phyloP scores from a whole-genome alignment of 2,329 filamentous ascomycete genomes.

The Niveomyces coronatus region DNA sequence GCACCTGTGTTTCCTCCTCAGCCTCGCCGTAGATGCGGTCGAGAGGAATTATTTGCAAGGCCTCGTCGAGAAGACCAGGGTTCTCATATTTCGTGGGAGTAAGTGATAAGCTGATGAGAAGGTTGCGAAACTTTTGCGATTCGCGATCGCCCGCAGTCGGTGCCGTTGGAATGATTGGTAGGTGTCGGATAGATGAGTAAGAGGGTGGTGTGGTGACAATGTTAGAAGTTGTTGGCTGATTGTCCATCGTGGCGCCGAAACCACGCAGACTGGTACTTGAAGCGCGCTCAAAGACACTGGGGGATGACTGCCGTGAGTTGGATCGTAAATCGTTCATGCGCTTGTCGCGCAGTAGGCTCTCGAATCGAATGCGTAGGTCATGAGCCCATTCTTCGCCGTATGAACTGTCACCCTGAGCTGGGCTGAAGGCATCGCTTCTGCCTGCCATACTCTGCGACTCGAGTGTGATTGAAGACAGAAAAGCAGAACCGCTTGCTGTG shows the following conservation, averaged over 20 bases:
- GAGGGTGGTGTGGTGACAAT: slow-evolving; percentile 33
- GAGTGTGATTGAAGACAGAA: neutral
- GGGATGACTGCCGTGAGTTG: slow-evolving; percentile 46
- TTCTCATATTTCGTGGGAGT: slow-evolving; percentile 96
- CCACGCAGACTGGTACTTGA: slow-evolving; percentile 37
- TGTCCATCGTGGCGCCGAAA: slow-evolving; percentile 26
- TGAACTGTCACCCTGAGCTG: slow-evolving; percentile 23
- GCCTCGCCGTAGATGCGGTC: slow-evolving; percentile 89
- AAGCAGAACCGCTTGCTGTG: slow-evolving; percentile 1
- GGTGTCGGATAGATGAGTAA: slow-evolving; percentile 38
- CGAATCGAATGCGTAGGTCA: slow-evolving; percentile 74
- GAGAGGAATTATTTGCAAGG: slow-evolving; percentile 73
- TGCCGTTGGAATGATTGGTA: slow-evolving; percentile 55
- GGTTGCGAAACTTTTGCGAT: slow-evolving; percentile 67
- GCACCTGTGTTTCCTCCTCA: slow-evolving; percentile 82
- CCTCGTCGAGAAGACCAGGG: slow-evolving; percentile 86
- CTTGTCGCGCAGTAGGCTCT: slow-evolving; percentile 76
- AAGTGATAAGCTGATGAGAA: slow-evolving; percentile 74
- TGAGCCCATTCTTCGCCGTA: slow-evolving; percentile 67
- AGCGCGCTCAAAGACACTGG: slow-evolving; percentile 39
- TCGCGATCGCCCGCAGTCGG: slow-evolving; percentile 55
- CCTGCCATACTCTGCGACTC: slow-evolving; percentile 25
- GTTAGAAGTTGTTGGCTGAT: slow-evolving; percentile 38
- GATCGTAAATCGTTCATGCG: slow-evolving; percentile 66
- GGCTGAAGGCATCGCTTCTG: slow-evolving; percentile 24